phyloP scores from a whole-genome alignment of 768 basidiomycete genomes.

The Suillus weaverae region DNA sequence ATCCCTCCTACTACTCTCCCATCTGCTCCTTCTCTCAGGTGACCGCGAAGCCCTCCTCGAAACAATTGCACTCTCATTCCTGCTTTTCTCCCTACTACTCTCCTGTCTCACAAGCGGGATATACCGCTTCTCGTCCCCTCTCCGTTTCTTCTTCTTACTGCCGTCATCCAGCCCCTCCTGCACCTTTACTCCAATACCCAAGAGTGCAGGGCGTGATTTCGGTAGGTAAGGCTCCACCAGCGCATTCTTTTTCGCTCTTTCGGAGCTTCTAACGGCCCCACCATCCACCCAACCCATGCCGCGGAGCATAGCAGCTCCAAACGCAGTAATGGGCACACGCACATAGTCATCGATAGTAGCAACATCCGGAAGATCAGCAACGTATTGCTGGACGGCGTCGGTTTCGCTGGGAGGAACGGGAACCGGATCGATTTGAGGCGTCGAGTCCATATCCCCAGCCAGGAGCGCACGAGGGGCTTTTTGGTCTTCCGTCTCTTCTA shows the following conservation, averaged over 20 bases:
- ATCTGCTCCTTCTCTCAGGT: slow-evolving; percentile 32
- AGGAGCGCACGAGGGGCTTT: too few species aligned
- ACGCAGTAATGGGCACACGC: slow-evolving; percentile 90
- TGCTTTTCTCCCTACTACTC: slow-evolving; percentile 36
- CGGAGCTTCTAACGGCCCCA: slow-evolving; percentile 59
- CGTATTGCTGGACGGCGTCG: too few species aligned
- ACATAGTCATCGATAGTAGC: slow-evolving; percentile 85
- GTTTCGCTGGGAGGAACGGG: too few species aligned
- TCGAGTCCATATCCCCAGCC: too few species aligned
- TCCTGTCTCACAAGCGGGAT: too few species aligned
- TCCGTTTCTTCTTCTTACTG: too few species aligned
- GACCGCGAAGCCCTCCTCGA: slow-evolving; percentile 62
- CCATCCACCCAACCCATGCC: slow-evolving; percentile 98
- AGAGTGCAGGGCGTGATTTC: too few species aligned
- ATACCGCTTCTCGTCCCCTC: too few species aligned
- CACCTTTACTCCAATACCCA: too few species aligned
- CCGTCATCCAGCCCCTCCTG: too few species aligned
- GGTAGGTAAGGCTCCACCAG: slow-evolving; percentile 75
- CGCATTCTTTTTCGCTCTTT: slow-evolving; percentile 53
- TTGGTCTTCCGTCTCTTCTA: too few species aligned
- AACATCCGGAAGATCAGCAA: slow-evolving; percentile 34
- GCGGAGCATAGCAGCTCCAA: slow-evolving; percentile 88
- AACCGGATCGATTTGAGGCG: too few species aligned
- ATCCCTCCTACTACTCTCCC: slow-evolving; percentile 11
- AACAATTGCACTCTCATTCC: slow-evolving; percentile 38